Percentiles rank a stretch among this genome's conserved stretches.
Evolutionary conservation across 129 eudicot species (phyloP).

Genomic region (Mikania micrantha): DNA sequence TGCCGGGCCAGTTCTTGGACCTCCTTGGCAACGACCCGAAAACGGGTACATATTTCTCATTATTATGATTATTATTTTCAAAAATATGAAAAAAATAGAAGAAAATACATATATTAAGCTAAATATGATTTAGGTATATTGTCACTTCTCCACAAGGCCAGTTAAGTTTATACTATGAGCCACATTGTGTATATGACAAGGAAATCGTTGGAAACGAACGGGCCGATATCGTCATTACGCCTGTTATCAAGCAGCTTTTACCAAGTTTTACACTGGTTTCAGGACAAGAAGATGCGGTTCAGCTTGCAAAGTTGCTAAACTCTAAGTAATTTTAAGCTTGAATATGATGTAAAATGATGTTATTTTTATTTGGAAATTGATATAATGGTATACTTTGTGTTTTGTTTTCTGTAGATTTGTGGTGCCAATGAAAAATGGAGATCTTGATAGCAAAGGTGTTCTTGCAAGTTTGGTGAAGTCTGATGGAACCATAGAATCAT

Average conservation of each 20-base stretch:
- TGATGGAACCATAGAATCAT: slow-evolving; percentile 80
- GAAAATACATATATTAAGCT: background rate
- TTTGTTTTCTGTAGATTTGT: slow-evolving; percentile 40
- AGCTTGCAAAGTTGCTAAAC: slow-evolving; percentile 62
- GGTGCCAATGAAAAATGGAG: slow-evolving; percentile 94
- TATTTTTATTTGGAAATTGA: background rate
- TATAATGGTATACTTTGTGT: background rate
- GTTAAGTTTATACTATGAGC: slow-evolving; percentile 74
- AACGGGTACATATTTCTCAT: slow-evolving; percentile 46
- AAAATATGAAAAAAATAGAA: background rate
- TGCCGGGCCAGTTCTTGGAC: slow-evolving; percentile 88
- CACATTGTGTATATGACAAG: slow-evolving; percentile 80
- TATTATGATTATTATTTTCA: background rate
- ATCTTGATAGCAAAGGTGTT: slow-evolving; percentile 83
- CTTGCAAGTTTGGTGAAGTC: slow-evolving; percentile 53
- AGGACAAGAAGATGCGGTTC: slow-evolving; percentile 95
- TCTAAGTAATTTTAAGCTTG: slow-evolving; percentile 49
- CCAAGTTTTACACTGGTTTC: slow-evolving; percentile 79
- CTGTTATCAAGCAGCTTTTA: slow-evolving; percentile 77
- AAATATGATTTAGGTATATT: slow-evolving; percentile 45
- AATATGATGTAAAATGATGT: background rate
- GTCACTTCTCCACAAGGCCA: slow-evolving; percentile 63
- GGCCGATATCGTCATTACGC: slow-evolving; percentile 91
- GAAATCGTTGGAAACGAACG: slow-evolving; percentile 44
- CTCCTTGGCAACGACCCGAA: slow-evolving; percentile 99